Conservation (phyloP, 2,329 filamentous ascomycete species). For the Fusarium protoensiforme region DNA sequence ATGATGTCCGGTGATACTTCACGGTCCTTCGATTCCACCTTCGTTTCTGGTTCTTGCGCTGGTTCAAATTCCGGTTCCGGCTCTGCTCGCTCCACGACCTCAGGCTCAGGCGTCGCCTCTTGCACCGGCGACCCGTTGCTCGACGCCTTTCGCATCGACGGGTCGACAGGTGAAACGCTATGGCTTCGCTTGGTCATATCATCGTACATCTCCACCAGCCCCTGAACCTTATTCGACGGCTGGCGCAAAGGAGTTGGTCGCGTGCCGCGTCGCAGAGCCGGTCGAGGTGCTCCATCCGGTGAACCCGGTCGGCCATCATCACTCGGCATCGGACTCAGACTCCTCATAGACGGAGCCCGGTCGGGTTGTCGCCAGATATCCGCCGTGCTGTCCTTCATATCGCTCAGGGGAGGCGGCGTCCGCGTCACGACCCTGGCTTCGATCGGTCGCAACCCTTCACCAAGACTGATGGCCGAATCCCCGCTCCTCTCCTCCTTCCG, state of each 20-base stretch:
- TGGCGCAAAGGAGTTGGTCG: constrained; percentile 37
- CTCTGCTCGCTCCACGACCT: neutral
- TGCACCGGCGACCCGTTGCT: constrained; percentile 10
- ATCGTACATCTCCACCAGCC: constrained; percentile 63
- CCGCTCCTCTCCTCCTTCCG: constrained; percentile 34
- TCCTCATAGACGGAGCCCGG: constrained; percentile 12
- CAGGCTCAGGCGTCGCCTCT: constrained; percentile 1
- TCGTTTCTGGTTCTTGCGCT: neutral
- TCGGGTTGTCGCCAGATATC: constrained; percentile 34
- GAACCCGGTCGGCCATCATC: constrained; percentile 32
- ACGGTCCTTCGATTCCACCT: neutral
- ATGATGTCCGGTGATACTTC: neutral
- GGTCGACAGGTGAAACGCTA: constrained; percentile 36
- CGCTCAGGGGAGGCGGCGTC: constrained; percentile 17
- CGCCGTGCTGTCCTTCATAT: constrained; percentile 26
- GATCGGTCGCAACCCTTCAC: constrained; percentile 32
- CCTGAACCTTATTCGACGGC: constrained; percentile 58
- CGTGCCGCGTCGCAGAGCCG: constrained; percentile 22
- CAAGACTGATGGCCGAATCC: constrained; percentile 47
- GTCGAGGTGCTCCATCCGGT: constrained; percentile 24
- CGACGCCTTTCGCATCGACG: constrained; percentile 25
- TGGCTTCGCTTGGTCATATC: constrained; percentile 49
- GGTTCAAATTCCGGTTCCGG: neutral
- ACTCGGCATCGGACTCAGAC: constrained; percentile 15
- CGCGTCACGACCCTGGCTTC: constrained; percentile 17